A percentile compares a stretch with the other conserved stretches of the same genome.
These are phyloP conservation scores for Ascochyta lentis DNA, from an alignment of 2,329 filamentous ascomycete genomes.

Conservation along the genomic window DNA sequence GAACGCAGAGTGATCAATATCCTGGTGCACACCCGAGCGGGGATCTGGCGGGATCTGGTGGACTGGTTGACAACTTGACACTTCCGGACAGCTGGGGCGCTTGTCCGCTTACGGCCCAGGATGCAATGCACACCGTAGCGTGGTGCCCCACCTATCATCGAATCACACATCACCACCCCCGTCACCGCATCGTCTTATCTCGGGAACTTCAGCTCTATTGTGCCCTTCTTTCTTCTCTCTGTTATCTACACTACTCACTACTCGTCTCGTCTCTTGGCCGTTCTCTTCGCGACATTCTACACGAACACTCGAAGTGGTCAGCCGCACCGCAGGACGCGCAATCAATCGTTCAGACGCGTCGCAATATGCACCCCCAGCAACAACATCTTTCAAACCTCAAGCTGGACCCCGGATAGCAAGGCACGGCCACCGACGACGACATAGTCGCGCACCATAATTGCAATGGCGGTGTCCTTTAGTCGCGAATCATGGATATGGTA, in stretches of 20 bases:
- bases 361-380: constrained; percentile 9
- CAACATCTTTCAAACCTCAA: not conserved
- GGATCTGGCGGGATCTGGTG: not conserved
- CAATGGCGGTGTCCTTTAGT: constrained; percentile 39
- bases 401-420: constrained; percentile 6
- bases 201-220: constrained; percentile 3
- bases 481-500: constrained; percentile 59
- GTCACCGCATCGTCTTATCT: constrained; percentile 14
- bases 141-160: constrained; percentile 13
- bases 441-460: not conserved
- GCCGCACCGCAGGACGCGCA: not conserved
- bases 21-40: not conserved
- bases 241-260: not conserved
- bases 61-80: not conserved
- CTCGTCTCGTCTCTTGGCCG: not conserved
- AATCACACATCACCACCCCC: constrained; percentile 16
- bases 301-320: not conserved
- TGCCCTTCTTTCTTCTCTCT: not conserved
- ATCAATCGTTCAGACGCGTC: not conserved
- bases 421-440: not conserved
- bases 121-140: not conserved
- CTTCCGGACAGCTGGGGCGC: not conserved
- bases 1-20: not conserved
- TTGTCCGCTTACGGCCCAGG: not conserved
- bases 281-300: no score